phyloP scores from a whole-genome alignment of 306 rosid species.

The Quercus wislizeni region DNA sequence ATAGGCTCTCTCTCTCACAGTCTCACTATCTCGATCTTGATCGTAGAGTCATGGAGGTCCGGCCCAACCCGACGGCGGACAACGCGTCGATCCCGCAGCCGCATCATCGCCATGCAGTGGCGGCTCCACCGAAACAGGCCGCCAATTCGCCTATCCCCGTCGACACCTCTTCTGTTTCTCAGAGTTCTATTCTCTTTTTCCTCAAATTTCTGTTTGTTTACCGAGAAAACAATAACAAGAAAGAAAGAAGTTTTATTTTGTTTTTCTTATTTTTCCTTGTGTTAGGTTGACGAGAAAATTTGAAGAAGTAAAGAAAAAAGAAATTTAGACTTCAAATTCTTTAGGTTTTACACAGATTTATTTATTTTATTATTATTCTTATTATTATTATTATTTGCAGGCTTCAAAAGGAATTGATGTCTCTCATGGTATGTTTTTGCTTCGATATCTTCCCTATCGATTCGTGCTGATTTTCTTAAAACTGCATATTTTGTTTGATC shows the following conservation, averaged over 20 bases:
- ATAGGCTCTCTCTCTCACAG: too few species aligned
- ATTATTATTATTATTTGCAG: constrained; percentile 36
- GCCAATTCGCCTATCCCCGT: constrained; percentile 48
- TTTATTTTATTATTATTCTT: neutral
- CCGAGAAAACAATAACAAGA: neutral
- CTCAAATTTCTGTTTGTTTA: constrained; percentile 22
- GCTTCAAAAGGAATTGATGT: constrained; percentile 96
- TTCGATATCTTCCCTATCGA: neutral
- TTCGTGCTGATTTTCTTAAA: neutral
- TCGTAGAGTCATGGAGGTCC: constrained; percentile 49
- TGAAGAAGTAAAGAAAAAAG: neutral
- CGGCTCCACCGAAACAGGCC: constrained; percentile 43
- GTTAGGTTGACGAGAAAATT: neutral
- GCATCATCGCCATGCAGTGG: constrained; percentile 31
- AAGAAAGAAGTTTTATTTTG: neutral
- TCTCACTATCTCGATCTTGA: too few species aligned
- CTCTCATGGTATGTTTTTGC: constrained; percentile 72
- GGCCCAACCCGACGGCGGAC: constrained; percentile 54
- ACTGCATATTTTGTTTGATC: neutral
- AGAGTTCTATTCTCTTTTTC: constrained; percentile 42
- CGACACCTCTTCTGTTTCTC: constrained; percentile 71
- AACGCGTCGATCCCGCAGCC: constrained; percentile 52
- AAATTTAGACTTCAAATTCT: neutral
- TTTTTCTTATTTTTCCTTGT: neutral
- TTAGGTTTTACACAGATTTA: neutral